Evolutionary conservation across 768 basidiomycete genomes (phyloP).

Genomic region (Gloeostereum incarnatum): DNA sequence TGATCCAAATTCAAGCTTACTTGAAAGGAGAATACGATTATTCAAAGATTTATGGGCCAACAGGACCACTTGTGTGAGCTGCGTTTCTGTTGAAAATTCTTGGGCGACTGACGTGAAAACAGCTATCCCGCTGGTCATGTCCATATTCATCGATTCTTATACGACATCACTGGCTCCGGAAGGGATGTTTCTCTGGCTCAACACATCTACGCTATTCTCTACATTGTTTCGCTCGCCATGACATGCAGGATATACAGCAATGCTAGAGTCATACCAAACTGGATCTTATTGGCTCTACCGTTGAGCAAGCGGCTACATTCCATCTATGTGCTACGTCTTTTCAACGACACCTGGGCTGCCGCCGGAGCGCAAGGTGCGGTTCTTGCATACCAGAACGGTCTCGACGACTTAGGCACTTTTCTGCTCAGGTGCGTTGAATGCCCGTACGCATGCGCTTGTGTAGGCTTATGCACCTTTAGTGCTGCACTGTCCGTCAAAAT

Average conservation of each 20-base stretch:
- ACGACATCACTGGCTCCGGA: constrained; percentile 53
- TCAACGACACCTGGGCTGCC: constrained; percentile 91
- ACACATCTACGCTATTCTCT: constrained; percentile 69
- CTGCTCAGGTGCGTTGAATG: constrained; percentile 48
- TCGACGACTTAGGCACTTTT: constrained; percentile 54
- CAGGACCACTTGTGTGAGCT: constrained; percentile 84
- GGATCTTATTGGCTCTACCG: constrained; percentile 61
- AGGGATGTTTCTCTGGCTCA: constrained; percentile 57
- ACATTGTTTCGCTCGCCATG: constrained; percentile 54
- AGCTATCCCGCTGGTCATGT: constrained; percentile 97
- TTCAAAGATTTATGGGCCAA: constrained; percentile 73
- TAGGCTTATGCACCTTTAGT: constrained; percentile 25
- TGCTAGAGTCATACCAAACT: constrained; percentile 59
- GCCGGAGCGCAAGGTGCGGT: constrained; percentile 59
- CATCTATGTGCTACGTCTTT: constrained; percentile 82
- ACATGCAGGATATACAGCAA: constrained; percentile 61
- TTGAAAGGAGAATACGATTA: constrained; percentile 81
- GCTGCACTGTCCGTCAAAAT: constrained; percentile 89
- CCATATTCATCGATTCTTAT: constrained; percentile 67
- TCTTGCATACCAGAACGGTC: constrained; percentile 47
- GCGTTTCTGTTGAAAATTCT: not conserved
- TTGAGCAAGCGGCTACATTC: constrained; percentile 94
- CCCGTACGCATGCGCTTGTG: not conserved
- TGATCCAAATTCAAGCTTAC: constrained; percentile 77
- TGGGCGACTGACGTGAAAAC: constrained; percentile 2